Conservation (phyloP, 305 asterid genomes). For the Fraxinus platypoda region DNA sequence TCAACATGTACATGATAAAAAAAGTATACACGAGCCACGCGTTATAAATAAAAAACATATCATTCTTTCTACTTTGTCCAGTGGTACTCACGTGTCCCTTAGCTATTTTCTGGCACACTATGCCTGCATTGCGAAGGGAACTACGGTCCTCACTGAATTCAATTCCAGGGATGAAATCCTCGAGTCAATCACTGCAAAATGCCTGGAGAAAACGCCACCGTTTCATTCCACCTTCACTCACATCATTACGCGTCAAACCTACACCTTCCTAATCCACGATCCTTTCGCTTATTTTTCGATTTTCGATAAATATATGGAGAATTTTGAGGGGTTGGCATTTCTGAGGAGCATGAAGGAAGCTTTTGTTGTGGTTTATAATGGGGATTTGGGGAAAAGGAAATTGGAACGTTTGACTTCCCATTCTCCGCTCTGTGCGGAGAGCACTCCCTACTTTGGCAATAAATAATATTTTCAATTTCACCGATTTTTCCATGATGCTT, state of each 20-base stretch:
- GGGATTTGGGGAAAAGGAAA: constrained; percentile 23
- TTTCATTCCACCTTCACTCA: constrained; percentile 67
- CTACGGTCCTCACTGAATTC: constrained; percentile 74
- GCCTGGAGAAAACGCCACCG: constrained; percentile 70
- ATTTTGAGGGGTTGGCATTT: constrained; percentile 50
- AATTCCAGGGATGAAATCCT: constrained; percentile 71
- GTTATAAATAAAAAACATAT: no score
- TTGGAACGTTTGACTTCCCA: constrained; percentile 48
- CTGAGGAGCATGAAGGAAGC: constrained; percentile 52
- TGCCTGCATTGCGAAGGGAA: constrained; percentile 70
- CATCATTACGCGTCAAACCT: constrained; percentile 64
- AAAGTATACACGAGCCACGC: no score
- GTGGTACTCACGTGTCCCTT: no score
- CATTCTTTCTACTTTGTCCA: no score
- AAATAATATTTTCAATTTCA: no score
- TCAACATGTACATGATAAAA: no score
- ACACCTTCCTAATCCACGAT: constrained; percentile 56
- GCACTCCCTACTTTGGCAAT: no score
- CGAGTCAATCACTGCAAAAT: constrained; percentile 59
- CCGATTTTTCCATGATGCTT: no score
- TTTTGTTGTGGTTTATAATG: constrained; percentile 35
- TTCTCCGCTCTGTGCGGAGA: no score
- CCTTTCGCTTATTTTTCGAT: constrained; percentile 65
- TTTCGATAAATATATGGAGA: constrained; percentile 56
- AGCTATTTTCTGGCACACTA: constrained; percentile 55